These are phyloP conservation scores for Ophiostoma tasmaniense DNA, from an alignment of 2,329 filamentous ascomycete species.

Conservation along the genomic window DNA sequence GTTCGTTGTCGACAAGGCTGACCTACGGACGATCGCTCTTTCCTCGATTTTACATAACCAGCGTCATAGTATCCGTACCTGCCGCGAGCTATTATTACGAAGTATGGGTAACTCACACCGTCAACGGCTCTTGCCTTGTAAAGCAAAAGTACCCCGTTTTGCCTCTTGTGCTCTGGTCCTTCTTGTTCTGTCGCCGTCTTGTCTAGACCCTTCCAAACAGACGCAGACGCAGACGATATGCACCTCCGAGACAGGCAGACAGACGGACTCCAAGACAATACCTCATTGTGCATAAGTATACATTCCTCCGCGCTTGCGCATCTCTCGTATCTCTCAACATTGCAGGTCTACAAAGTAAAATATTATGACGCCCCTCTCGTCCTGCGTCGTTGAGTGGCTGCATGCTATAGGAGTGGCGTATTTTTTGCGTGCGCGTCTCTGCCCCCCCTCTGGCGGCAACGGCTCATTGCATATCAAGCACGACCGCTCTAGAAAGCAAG, in stretches of 20 bases:
- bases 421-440: background rate
- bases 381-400: constrained; percentile 1
- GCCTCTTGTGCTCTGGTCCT: background rate
- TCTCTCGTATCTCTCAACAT: background rate
- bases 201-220: background rate
- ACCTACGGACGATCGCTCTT: background rate
- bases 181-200: background rate
- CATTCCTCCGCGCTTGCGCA: background rate
- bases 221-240: background rate
- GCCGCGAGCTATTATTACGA: background rate
- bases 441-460: background rate
- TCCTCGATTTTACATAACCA: background rate
- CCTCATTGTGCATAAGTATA: background rate
- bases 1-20: no score
- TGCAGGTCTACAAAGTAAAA: background rate
- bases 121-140: background rate
- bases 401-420: background rate
- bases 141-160: background rate
- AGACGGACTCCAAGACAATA: background rate
- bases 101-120: background rate
- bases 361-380: constrained; percentile 1
- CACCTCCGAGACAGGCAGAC: background rate
- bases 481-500: background rate
- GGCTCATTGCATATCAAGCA: background rate
- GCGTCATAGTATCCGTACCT: background rate